Evolutionary conservation across 108 stramenopile species (phyloP).

Genomic region (Pseudonitzschia delicatissima): DNA sequence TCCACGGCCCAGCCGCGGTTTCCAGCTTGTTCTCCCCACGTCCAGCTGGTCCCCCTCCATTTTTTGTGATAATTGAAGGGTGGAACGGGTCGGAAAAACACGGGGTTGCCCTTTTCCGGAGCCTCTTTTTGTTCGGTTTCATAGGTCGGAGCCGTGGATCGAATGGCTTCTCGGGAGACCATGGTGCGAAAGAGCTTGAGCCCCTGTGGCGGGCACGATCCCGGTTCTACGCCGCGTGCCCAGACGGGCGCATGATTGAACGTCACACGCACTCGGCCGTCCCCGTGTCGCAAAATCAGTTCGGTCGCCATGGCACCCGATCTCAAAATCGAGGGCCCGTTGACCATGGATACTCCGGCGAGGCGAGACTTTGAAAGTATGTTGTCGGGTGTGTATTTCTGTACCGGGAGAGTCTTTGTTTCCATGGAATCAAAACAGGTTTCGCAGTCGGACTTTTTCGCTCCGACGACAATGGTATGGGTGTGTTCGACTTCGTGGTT

Average conservation of each 20-base stretch:
- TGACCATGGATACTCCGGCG: conserved; percentile 56
- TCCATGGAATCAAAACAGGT: conserved; percentile 78
- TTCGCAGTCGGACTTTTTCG: conserved; percentile 69
- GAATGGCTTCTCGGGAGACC: conserved; percentile 65
- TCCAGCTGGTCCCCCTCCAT: conserved; percentile 81
- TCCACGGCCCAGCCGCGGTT: conserved; percentile 78
- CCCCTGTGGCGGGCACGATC: conserved; percentile 76
- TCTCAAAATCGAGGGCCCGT: conserved; percentile 62
- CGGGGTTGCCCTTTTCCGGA: conserved; percentile 54
- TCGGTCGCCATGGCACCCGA: conserved; percentile 80
- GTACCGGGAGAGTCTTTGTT: conserved; percentile 56
- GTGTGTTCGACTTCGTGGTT: conserved; percentile 46
- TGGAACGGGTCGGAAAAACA: conserved; percentile 67
- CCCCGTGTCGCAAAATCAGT: conserved; percentile 63
- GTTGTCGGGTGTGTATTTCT: conserved; percentile 49
- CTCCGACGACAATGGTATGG: conserved; percentile 66
- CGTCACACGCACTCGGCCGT: conserved; percentile 74
- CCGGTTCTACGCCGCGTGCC: conserved; percentile 73
- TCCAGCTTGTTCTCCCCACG: conserved; percentile 77
- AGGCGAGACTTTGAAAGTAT: conserved; percentile 31
- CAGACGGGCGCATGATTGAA: conserved; percentile 89
- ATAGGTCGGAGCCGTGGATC: conserved; percentile 51
- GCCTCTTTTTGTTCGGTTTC: conserved; percentile 58
- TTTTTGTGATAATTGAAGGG: conserved; percentile 82
- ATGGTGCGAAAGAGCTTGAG: conserved; percentile 74